Percentiles rank a stretch among this genome's conserved stretches.
These are phyloP conservation scores for Cystofilobasidium ferigula DNA, from an alignment of 768 basidiomycete species.

Conservation along the genomic window DNA sequence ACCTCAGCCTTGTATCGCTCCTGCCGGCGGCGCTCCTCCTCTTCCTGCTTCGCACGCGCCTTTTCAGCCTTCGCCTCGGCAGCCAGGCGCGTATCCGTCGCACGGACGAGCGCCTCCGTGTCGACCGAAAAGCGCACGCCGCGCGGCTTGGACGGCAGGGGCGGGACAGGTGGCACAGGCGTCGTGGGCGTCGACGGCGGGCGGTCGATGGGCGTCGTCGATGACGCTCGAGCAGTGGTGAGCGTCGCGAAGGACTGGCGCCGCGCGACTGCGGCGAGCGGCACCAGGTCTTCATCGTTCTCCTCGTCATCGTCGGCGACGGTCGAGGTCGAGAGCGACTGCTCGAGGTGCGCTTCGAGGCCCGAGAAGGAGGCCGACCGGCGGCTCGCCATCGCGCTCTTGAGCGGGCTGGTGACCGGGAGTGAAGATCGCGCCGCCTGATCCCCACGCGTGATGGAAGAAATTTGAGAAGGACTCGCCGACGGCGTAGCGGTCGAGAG, in stretches of 20 bases:
- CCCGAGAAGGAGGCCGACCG: not conserved
- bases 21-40: constrained; percentile 13
- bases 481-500: too few relatives aligned
- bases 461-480: too few relatives aligned
- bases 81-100: constrained; percentile 1
- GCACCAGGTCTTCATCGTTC: constrained; percentile 12
- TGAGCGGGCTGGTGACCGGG: not conserved
- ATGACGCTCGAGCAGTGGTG: not conserved
- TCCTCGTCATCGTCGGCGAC: constrained; percentile 7
- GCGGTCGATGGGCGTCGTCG: not conserved
- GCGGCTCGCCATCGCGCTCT: not conserved
- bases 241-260: constrained; percentile 3
- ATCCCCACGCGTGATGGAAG: too few relatives aligned
- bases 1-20: constrained; percentile 14
- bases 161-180: not conserved
- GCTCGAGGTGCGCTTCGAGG: not conserved
- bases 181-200: not conserved
- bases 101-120: not conserved
- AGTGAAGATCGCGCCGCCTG: not conserved
- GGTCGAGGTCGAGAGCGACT: not conserved
- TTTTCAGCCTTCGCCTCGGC: constrained; percentile 10
- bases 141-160: not conserved
- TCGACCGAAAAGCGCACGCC: constrained; percentile 16
- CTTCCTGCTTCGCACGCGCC: constrained; percentile 10
- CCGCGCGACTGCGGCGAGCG: constrained; percentile 6